Percentiles rank a stretch among this genome's conserved stretches.
Conservation (phyloP, 2,329 filamentous ascomycete genomes). For the Cytospora piceae region DNA sequence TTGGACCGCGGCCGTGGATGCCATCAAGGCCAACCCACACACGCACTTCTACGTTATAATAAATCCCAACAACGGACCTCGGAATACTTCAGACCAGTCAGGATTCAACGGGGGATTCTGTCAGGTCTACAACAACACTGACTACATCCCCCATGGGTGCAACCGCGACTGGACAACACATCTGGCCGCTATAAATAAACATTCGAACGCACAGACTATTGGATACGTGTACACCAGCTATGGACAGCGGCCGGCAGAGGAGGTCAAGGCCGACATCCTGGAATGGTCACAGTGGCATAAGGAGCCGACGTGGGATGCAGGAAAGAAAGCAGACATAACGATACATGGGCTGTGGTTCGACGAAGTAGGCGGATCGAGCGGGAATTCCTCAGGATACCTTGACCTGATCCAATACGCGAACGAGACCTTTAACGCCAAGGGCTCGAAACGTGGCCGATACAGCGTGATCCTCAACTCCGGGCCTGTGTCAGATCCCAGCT, state of each 20-base stretch:
- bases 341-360: constrained; percentile 33
- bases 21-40: constrained; percentile 25
- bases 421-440: constrained; percentile 21
- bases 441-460: constrained; percentile 15
- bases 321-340: constrained; percentile 27
- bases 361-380: constrained; percentile 25
- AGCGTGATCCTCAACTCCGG: constrained; percentile 31
- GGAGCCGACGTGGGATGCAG: constrained; percentile 24
- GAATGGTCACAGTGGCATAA: constrained; percentile 30
- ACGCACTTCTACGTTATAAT: constrained; percentile 31
- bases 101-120: constrained; percentile 28
- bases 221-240: constrained; percentile 31
- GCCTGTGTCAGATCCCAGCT: constrained; percentile 36
- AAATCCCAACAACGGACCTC: constrained; percentile 31
- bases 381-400: constrained; percentile 15
- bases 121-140: constrained; percentile 23
- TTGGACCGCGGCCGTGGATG: constrained; percentile 29
- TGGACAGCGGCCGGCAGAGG: constrained; percentile 16
- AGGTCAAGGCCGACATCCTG: constrained; percentile 26
- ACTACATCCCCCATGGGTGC: constrained; percentile 30
- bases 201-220: constrained; percentile 31
- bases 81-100: constrained; percentile 26
- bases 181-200: constrained; percentile 27
- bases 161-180: constrained; percentile 33
- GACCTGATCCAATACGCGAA: constrained; percentile 27